Base-by-base conservation (phyloP, 129 eudicot genomes). In the Chrysanthemum lavandulifolium region DNA sequence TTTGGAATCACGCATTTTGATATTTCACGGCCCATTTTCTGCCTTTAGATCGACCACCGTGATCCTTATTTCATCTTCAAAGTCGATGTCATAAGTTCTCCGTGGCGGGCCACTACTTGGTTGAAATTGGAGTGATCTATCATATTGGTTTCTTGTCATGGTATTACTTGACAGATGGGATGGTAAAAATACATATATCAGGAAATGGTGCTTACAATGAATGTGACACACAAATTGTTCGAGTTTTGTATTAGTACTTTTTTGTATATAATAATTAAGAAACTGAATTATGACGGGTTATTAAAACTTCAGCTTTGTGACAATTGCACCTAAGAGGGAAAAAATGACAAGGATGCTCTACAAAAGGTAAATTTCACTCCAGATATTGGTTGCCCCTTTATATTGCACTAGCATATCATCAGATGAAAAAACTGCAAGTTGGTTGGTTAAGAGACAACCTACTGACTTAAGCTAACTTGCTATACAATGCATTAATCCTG, bases 31-130 rank as follows among this genome's bases (percentile, higher is more conserved):
- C 69, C 85, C 86, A 83, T 80, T 84, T 71, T 83, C 31, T 79
- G 89, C 69, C 87, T 86, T 11, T 19, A 81, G 48, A 73, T 89
- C 82, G 88, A 81, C 97, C 96, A 92, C 71, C 77, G 72, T 92
- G 80, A 71, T n/a, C 65, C 84, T 89, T 64, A 83, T 18, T 61
- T 77, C 86, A 31, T 87, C 83, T 65, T 82, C 95, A 61, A 69
- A 71, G 56, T 85, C 84, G 31, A 62, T 58, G 78, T 81, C 72
- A 53, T 78, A 78, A 36, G 78, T 79, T 4, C 83, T 81, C 73
- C 75, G 65, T 47, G 88, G 76, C 12, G 82, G 79, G 67, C 81
- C 70, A 2, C 56, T 66, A 23, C 59, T 73, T 10, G 80, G 71
- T 71, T 85, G 84, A 60, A 56, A 73, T 58, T 51, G 74, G 65